A percentile compares a stretch with the other conserved stretches of the same genome.
Evolutionary conservation across 768 basidiomycete genomes (phyloP).

Genomic region (Lactifluus rugatus): DNA sequence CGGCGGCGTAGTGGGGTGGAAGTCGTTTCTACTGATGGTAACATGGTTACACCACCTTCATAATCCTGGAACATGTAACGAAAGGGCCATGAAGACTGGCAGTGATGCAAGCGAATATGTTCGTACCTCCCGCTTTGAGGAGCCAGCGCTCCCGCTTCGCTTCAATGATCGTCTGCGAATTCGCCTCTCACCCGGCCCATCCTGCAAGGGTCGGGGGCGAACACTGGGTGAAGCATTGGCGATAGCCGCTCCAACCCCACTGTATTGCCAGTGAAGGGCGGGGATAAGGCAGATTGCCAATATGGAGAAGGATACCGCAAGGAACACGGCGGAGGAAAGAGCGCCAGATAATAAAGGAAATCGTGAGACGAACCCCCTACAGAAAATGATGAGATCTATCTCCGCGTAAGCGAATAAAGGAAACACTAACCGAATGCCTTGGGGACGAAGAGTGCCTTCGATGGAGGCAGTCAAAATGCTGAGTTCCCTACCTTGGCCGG

Average conservation of each 20-base stretch:
- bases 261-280: constrained; percentile 25
- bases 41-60: neutral
- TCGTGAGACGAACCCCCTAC: constrained; percentile 58
- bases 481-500: constrained; percentile 63
- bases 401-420: neutral
- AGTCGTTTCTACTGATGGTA: constrained; percentile 6
- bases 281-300: constrained; percentile 28
- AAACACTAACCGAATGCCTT: constrained; percentile 53
- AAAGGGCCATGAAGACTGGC: neutral
- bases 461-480: constrained; percentile 55
- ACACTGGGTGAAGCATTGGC: neutral
- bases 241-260: neutral
- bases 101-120: neutral
- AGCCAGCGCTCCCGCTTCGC: constrained; percentile 11
- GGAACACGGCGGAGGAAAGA: constrained; percentile 29
- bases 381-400: constrained; percentile 4
- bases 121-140: constrained; percentile 10
- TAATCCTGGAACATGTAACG: constrained; percentile 7
- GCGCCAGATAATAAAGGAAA: constrained; percentile 54
- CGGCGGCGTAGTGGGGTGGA: constrained; percentile 12
- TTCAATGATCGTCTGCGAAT: constrained; percentile 16
- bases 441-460: constrained; percentile 51
- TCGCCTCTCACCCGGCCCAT: constrained; percentile 4
- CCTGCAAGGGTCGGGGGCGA: constrained; percentile 2
- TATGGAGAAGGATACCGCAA: constrained; percentile 27